These are phyloP conservation scores for Claviceps citrina DNA, from an alignment of 2,329 filamentous ascomycete genomes.

Conservation along the genomic window DNA sequence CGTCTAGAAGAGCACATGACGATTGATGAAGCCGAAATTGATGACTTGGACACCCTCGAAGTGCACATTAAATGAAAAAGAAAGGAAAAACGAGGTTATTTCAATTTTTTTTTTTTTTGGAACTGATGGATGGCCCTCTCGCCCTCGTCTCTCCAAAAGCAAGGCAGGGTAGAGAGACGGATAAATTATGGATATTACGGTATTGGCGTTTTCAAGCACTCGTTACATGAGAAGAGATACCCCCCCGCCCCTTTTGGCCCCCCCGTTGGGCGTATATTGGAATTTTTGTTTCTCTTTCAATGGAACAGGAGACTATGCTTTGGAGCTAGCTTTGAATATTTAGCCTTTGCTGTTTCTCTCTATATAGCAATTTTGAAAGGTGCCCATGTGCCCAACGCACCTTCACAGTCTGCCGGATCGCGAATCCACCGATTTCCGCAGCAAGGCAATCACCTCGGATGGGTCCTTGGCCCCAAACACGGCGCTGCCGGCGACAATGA, in stretches of 20 bases:
- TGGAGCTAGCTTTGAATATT: no score
- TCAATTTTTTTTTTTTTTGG: no score
- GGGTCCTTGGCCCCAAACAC: constrained; percentile 90
- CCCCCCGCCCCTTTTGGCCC: not conserved
- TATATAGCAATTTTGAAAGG: no score
- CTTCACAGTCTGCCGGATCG: constrained; percentile 26
- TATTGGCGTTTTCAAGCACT: not conserved
- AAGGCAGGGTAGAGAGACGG: no score
- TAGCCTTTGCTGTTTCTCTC: no score
- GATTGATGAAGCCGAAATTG: constrained; percentile 54
- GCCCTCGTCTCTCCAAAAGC: no score
- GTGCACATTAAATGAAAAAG: constrained; percentile 36
- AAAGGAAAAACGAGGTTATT: no score
- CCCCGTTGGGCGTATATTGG: not conserved
- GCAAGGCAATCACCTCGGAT: constrained; percentile 64
- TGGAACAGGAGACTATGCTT: no score
- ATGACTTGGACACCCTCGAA: constrained; percentile 61
- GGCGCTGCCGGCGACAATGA: constrained; percentile 92
- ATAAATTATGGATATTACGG: constrained; percentile 2
- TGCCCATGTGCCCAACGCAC: no score
- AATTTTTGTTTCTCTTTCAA: not conserved
- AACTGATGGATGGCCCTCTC: no score
- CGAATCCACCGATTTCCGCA: constrained; percentile 66
- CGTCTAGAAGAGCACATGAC: constrained; percentile 42
- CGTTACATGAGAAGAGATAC: constrained; percentile 1